These are phyloP conservation scores for Boletellus deceptivus DNA, from an alignment of 1,284 basidiomycete species.

Conservation along the genomic window DNA sequence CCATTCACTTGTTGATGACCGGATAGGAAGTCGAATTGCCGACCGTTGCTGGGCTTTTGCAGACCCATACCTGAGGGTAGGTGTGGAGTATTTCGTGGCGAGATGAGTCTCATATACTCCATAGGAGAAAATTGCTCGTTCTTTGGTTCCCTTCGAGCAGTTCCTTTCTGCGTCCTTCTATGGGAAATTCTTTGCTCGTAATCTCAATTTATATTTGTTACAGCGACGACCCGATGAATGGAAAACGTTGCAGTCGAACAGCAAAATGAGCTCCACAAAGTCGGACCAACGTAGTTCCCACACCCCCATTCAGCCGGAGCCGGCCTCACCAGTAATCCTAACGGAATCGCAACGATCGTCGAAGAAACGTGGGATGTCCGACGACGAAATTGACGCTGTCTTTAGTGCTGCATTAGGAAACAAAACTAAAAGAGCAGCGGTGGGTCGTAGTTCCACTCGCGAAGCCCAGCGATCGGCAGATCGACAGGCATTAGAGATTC, in stretches of 20 bases:
- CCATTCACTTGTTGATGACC: conserved; percentile 77
- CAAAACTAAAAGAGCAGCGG: conserved; percentile 49
- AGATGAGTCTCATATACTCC: conserved; percentile 10
- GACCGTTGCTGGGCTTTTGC: conserved; percentile 85
- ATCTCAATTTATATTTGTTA: conserved; percentile 77
- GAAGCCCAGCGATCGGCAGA: conserved; percentile 20
- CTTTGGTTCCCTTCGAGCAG: conserved; percentile 69
- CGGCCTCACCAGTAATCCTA: background rate
- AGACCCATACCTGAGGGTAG: conserved; percentile 86
- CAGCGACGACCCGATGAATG: conserved; percentile 80
- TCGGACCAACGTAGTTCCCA: conserved; percentile 6
- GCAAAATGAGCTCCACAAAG: conserved; percentile 11
- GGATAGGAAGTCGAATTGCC: conserved; percentile 84
- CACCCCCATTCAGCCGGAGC: conserved; percentile 1
- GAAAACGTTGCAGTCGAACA: conserved; percentile 55
- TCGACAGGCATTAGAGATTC: conserved; percentile 34
- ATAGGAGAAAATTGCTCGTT: conserved; percentile 87
- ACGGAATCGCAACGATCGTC: conserved; percentile 16
- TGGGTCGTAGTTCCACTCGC: conserved; percentile 5
- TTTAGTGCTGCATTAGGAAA: conserved; percentile 58
- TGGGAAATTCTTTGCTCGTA: conserved; percentile 83
- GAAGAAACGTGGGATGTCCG: conserved; percentile 30
- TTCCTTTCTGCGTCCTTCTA: conserved; percentile 73
- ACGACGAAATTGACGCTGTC: conserved; percentile 72
- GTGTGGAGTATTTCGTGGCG: conserved; percentile 19